Conservation (phyloP, 768 basidiomycete species). For the Basidioascus undulatus region DNA sequence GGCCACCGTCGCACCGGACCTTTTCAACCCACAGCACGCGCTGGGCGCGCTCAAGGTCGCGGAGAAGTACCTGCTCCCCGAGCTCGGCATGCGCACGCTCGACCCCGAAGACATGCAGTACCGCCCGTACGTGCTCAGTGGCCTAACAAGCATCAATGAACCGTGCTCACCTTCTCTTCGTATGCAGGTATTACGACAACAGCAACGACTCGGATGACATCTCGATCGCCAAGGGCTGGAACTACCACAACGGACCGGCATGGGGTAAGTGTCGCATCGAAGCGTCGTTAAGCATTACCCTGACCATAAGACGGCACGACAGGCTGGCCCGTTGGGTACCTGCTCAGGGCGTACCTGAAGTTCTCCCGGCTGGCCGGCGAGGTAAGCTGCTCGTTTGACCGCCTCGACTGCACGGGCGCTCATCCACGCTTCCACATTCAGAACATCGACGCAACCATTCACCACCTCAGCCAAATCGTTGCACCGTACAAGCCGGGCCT, state of each 20-base stretch:
- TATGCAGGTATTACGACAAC: conserved; percentile 38
- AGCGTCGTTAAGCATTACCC: not conserved
- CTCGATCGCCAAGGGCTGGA: conserved; percentile 70
- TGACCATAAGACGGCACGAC: not conserved
- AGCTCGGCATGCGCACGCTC: conserved; percentile 89
- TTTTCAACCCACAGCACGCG: conserved; percentile 63
- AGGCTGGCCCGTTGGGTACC: conserved; percentile 86
- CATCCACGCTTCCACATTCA: too few relatives aligned
- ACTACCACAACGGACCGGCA: conserved; percentile 44
- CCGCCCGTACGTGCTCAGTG: too few relatives aligned
- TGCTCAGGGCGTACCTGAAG: conserved; percentile 71
- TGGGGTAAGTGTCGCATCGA: conserved; percentile 28
- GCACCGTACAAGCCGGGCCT: too few relatives aligned
- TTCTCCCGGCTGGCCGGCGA: too few relatives aligned
- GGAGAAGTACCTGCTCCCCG: conserved; percentile 55
- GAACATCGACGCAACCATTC: too few relatives aligned
- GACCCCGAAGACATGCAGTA: conserved; percentile 74
- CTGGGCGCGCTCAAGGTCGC: conserved; percentile 55
- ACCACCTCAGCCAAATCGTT: too few relatives aligned
- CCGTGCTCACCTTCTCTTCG: too few relatives aligned
- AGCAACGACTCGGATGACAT: conserved; percentile 70
- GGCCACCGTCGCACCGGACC: conserved; percentile 88
- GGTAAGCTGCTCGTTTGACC: too few relatives aligned
- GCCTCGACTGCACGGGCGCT: too few relatives aligned
- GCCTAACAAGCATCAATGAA: too few relatives aligned